A percentile compares a stretch with the other conserved stretches of the same genome.
phyloP scores from a whole-genome alignment of 352 stramenopile genomes.

The Phytopythium aichiense region DNA sequence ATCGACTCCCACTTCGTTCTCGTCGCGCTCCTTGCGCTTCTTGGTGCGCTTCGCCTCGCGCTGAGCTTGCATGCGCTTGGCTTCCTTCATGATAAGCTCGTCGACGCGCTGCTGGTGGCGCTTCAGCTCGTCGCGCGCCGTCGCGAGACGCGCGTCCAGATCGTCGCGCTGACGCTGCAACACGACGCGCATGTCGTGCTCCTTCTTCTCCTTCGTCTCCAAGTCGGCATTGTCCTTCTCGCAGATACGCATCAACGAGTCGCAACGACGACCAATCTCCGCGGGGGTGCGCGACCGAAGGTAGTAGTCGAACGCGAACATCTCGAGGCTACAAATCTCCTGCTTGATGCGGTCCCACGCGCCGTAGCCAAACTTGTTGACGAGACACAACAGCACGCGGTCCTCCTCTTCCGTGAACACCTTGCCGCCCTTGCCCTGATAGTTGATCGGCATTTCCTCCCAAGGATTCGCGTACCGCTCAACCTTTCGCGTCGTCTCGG shows the following conservation, averaged over 20 bases:
- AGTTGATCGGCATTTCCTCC: conserved; percentile 88
- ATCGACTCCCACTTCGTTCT: conserved; percentile 67
- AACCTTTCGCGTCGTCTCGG: conserved; percentile 72
- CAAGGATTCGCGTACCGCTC: conserved; percentile 76
- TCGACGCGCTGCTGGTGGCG: conserved; percentile 76
- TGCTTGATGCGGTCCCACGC: conserved; percentile 96
- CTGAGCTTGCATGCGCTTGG: conserved; percentile 80
- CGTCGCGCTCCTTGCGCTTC: conserved; percentile 70
- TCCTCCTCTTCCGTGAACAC: conserved; percentile 98
- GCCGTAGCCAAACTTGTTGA: conserved; percentile 97
- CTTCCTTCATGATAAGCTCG: conserved; percentile 86
- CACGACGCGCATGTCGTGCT: conserved; percentile 52
- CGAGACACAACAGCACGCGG: conserved; percentile 95
- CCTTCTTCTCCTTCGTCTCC: conserved; percentile 74
- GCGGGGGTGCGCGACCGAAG: conserved; percentile 94
- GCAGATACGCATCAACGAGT: conserved; percentile 93
- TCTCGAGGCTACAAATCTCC: conserved; percentile 89
- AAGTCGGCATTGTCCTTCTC: conserved; percentile 91
- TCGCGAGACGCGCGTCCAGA: conserved; percentile 56
- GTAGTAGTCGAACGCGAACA: conserved; percentile 99
- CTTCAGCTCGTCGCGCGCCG: conserved; percentile 66
- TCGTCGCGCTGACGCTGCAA: conserved; percentile 69
- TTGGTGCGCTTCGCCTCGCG: conserved; percentile 76
- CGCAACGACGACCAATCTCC: conserved; percentile 95
- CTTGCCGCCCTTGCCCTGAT: conserved; percentile 89